These are phyloP conservation scores for Apiotrichum veenhuisii DNA, from an alignment of 1,284 basidiomycete genomes.

Conservation along the genomic window DNA sequence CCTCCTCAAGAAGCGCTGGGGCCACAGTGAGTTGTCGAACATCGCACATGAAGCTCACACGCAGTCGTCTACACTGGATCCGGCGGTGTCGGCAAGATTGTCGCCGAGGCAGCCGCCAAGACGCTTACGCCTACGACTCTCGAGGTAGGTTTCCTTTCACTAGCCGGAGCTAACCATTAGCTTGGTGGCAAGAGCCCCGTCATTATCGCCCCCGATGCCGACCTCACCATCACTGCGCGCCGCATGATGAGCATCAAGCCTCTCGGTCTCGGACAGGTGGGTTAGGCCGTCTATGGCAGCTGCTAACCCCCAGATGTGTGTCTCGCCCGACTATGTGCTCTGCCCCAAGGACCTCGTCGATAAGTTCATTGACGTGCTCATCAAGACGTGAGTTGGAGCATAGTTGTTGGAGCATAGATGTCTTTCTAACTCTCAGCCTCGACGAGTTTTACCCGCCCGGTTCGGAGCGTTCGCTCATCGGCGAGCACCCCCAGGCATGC, in stretches of 20 bases:
- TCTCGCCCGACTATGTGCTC: conserved; percentile 69
- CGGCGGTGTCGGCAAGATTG: conserved; percentile 67
- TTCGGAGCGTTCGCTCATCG: conserved; percentile 50
- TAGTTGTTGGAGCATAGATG: too few species aligned
- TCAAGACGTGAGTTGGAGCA: conserved; percentile 53
- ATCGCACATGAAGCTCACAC: conserved; percentile 35
- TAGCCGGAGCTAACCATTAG: conserved; percentile 9
- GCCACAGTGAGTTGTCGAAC: conserved; percentile 62
- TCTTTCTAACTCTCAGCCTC: conserved; percentile 24
- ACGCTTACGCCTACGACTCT: conserved; percentile 77
- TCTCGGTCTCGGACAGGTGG: conserved; percentile 65
- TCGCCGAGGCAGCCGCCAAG: conserved; percentile 79
- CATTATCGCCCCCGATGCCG: conserved; percentile 64
- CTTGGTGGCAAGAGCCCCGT: conserved; percentile 81
- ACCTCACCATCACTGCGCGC: conserved; percentile 48
- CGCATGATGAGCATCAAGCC: conserved; percentile 72
- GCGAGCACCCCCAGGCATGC: conserved; percentile 52
- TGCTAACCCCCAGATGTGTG: conserved; percentile 19
- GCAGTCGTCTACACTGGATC: conserved; percentile 64
- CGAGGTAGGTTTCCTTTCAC: not conserved
- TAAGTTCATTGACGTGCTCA: conserved; percentile 60
- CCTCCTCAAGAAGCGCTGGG: conserved; percentile 78
- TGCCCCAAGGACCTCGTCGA: conserved; percentile 64
- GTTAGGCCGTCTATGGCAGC: conserved; percentile 29
- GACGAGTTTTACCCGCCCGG: conserved; percentile 39